Conservation (phyloP, 1,284 basidiomycete species). For the Ustilago trichophora region DNA sequence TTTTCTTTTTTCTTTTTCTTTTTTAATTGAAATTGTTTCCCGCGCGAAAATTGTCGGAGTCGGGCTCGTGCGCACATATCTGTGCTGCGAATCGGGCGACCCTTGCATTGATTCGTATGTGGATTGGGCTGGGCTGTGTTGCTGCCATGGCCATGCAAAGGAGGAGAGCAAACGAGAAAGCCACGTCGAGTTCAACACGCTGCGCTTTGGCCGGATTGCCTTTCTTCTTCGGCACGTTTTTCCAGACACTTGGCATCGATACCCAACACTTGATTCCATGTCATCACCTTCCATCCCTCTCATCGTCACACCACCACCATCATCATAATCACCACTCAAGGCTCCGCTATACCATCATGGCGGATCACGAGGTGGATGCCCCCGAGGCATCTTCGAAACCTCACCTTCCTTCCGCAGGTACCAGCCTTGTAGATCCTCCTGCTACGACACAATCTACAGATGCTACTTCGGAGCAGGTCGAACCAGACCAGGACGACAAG, state of each 20-base stretch:
- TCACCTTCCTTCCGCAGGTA: conserved; percentile 30
- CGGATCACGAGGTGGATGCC: conserved; percentile 21
- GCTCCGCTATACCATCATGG: conserved; percentile 28
- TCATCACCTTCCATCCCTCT: neutral
- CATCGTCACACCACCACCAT: neutral
- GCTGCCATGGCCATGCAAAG: too few species aligned
- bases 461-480: neutral
- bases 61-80: too few species aligned
- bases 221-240: conserved; percentile 9
- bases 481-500: neutral
- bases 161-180: too few species aligned
- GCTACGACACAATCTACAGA: neutral
- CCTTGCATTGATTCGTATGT: too few species aligned
- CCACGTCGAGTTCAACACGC: too few species aligned
- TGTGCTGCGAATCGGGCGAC: too few species aligned
- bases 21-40: too few species aligned
- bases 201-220: too few species aligned
- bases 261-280: neutral
- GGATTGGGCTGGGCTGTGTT: too few species aligned
- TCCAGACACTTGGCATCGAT: too few species aligned
- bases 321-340: too few species aligned
- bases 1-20: too few species aligned
- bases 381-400: conserved; percentile 33
- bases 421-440: conserved; percentile 30
- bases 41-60: conserved; percentile 3